phyloP scores from a whole-genome alignment of 768 basidiomycete species.

The Plicaturopsis crispa region DNA sequence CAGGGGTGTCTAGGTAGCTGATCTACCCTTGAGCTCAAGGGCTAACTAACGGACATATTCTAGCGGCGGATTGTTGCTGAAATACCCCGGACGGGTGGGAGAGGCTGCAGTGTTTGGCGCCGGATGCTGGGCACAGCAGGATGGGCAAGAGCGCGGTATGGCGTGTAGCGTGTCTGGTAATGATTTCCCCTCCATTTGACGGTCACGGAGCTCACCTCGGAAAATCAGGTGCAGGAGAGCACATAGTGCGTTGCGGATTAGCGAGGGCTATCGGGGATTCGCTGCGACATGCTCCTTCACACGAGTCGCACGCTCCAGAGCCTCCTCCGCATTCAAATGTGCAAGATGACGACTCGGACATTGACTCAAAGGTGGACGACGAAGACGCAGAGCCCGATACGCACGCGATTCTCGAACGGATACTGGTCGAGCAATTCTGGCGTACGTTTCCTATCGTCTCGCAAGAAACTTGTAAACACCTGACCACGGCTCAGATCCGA shows the following conservation, averaged over 20 bases:
- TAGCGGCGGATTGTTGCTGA: slow-evolving; percentile 77
- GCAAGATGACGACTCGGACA: too few species aligned
- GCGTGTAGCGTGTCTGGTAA: slow-evolving; percentile 70
- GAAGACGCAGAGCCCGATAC: slow-evolving; percentile 33
- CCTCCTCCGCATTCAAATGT: too few species aligned
- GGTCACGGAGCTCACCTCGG: neutral
- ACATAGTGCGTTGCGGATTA: slow-evolving; percentile 50
- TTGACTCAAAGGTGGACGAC: too few species aligned
- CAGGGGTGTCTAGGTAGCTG: slow-evolving; percentile 69
- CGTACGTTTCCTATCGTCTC: slow-evolving; percentile 26
- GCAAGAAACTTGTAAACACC: neutral
- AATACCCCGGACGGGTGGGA: slow-evolving; percentile 65
- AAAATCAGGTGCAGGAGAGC: slow-evolving; percentile 58
- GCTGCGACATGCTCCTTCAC: slow-evolving; percentile 19
- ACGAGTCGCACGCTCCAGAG: too few species aligned
- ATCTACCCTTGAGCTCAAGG: neutral
- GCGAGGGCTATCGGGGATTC: slow-evolving; percentile 49
- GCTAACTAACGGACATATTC: slow-evolving; percentile 1
- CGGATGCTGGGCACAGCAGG: slow-evolving; percentile 64
- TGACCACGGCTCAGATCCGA: too few species aligned
- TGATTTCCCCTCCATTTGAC: slow-evolving; percentile 1
- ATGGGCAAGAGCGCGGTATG: slow-evolving; percentile 24
- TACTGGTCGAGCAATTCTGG: slow-evolving; percentile 42
- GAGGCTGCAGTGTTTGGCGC: slow-evolving; percentile 72
- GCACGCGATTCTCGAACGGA: slow-evolving; percentile 42